Evolutionary conservation across 2,329 filamentous ascomycete species (phyloP), one percentile per base, ranked within the genome.

Genomic region (Penicillium polonicum): DNA sequence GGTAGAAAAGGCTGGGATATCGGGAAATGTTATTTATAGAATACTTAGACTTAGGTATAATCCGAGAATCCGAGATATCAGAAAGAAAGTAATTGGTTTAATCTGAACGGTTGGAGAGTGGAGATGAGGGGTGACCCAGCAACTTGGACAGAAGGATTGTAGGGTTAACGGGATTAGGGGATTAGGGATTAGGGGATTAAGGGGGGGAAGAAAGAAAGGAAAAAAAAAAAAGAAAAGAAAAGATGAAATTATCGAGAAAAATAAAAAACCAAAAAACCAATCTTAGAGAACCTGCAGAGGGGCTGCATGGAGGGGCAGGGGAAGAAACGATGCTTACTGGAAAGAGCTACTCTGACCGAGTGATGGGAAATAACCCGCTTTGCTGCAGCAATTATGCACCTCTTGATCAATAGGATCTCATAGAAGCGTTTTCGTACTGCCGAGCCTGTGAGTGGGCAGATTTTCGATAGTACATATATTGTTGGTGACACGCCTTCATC

Each of bases 321-420:
- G 58, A 21, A n/a, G 36, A 38, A 41, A 10, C 23, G 23, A 23
- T 23, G 23, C 23, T 23, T 57, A 49, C 58, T 60, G 42, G 33
- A 51, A 48, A 48, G 57, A 23, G 57, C 54, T 60, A 60, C 48
- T 31, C 31, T 44, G 57, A 61, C 43, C 49, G 31, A 29, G 55
- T 62, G 53, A 31, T 31, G 64, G 57, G 48, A 65, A 66, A 67
- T 67, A 67, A 66, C 62, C 58, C 52, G 57, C 59, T 52, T 59
- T 64, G 55, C 64, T 66, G 64, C 64, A 66, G 60, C 19, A 63
- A 55, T 60, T 60, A 65, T 67, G 65, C 65, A 65, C 49, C 55
- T 25, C 44, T 57, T n/a, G 59, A 52, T 58, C 60, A 66, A 66
- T 66, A 53, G 61, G 58, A 60, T 51, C 17, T 13, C 44, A 27